Evolutionary conservation across 2,329 filamentous ascomycete species (phyloP), one percentile per base, ranked within the genome.

Genomic region (Diaporthe longicolla): DNA sequence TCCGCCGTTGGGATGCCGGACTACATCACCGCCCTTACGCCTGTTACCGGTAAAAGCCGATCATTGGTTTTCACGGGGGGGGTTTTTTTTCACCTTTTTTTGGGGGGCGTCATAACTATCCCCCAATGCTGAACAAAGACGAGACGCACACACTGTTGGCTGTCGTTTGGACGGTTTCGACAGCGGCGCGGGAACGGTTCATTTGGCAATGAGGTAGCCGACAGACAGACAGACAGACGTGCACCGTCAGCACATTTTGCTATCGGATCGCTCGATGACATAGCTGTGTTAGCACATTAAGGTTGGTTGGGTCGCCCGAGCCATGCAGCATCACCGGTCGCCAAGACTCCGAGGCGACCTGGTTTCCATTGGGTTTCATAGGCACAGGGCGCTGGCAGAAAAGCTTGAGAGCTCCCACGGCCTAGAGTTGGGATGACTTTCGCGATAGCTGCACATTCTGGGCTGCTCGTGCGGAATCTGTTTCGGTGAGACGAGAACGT

Each of bases 351-450:
- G 35, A 54, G 32, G 45, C 37, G 40, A n/a, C 5, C n/a, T 57
- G 52, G 72, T 74, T 71, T 71, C 58, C 58, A 48, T 10, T 66
- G 50, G 17, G 72, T 74, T 74, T 74, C 72, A 71, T 35, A 45
- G 66, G 57, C 21, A 63, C 48, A 66, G 61, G 55, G 63, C 63
- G 29, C 48, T 66, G 63, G 32, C 21, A 40, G 63, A 54, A 68
- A 54, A 68, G 63, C 63, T 54, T 40, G 45, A 68, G 45, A 68
- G 63, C 63, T 68, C 63, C n/a, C n/a, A 54, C n/a, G 32, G 32
- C 4, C 43, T 29, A 21, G 48, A 54, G 15, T 68, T 54, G 63
- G 48, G 63, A 68, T 68, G 63, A 54, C 48, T 68, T 54, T 68
- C 63, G 63, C 63, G 63, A 68, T 54, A 13, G 63, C 48, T 68